Conservation (phyloP, 768 basidiomycete species). For the Coprinopsis cinerea region DNA sequence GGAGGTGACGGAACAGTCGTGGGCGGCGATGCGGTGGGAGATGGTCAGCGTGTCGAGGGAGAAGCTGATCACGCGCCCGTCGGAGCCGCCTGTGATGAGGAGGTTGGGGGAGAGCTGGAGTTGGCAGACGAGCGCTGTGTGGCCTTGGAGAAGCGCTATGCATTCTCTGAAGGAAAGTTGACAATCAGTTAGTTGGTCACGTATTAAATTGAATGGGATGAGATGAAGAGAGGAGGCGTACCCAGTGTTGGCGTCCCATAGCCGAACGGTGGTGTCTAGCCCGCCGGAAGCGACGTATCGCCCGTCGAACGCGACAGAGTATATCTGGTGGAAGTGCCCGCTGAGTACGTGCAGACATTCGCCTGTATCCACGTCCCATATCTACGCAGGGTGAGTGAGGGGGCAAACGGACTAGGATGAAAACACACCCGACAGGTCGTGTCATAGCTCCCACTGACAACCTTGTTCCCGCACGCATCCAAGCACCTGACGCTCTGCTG, state of each 20-base stretch:
- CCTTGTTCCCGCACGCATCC: slow-evolving; percentile 77
- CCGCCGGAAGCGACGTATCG: slow-evolving; percentile 76
- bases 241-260: slow-evolving; percentile 89
- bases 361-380: slow-evolving; percentile 91
- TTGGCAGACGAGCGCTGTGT: slow-evolving; percentile 90
- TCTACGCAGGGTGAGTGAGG: slow-evolving; percentile 29
- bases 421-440: slow-evolving; percentile 67
- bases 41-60: slow-evolving; percentile 33
- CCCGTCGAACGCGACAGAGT: slow-evolving; percentile 88
- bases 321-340: slow-evolving; percentile 87
- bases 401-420: background rate
- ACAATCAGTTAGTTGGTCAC: background rate
- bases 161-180: slow-evolving; percentile 50
- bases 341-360: slow-evolving; percentile 75
- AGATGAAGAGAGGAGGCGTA: slow-evolving; percentile 28
- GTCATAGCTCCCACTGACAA: slow-evolving; percentile 94
- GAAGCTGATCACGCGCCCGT: slow-evolving; percentile 62
- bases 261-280: slow-evolving; percentile 88
- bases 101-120: slow-evolving; percentile 66
- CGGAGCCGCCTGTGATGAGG: slow-evolving; percentile 82
- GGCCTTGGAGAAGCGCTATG: slow-evolving; percentile 80
- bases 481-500: slow-evolving; percentile 77
- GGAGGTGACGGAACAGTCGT: slow-evolving; percentile 82
- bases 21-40: slow-evolving; percentile 72
- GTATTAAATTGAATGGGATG: slow-evolving; percentile 3